These are phyloP conservation scores for Trichosanthes cucumerina DNA, from an alignment of 306 rosid species.

Conservation along the genomic window DNA sequence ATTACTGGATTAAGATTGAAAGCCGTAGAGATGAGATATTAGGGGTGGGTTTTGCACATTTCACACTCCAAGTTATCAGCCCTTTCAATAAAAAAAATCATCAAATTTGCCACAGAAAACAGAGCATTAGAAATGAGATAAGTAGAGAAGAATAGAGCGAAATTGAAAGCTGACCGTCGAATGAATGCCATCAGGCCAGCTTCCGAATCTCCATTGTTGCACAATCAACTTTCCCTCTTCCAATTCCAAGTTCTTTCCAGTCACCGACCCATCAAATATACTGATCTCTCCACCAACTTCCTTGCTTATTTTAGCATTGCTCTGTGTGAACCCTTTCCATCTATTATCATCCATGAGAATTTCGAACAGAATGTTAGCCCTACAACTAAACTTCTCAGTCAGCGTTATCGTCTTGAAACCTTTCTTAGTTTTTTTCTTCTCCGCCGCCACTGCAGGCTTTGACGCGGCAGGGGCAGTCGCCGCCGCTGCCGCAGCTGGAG, in stretches of 20 bases:
- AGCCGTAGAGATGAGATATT: background rate
- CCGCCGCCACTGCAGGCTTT: constrained; percentile 13
- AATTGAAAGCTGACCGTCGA: constrained; percentile 37
- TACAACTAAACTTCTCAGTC: constrained; percentile 87
- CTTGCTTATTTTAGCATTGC: constrained; percentile 80
- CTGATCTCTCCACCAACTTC: constrained; percentile 82
- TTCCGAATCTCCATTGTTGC: constrained; percentile 90
- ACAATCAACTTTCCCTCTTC: constrained; percentile 68
- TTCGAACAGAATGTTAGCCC: constrained; percentile 67
- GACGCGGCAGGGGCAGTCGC: background rate
- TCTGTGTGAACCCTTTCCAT: constrained; percentile 92
- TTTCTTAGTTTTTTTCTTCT: constrained; percentile 36
- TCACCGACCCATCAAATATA: constrained; percentile 84
- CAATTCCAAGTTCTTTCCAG: constrained; percentile 70
- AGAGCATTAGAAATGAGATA: background rate
- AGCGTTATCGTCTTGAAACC: constrained; percentile 57
- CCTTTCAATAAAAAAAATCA: background rate
- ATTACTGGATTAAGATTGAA: background rate
- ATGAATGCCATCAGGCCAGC: constrained; percentile 69
- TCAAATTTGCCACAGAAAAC: background rate
- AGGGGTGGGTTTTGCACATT: background rate
- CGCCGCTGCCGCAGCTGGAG: background rate
- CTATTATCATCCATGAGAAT: constrained; percentile 94
- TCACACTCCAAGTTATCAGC: background rate
- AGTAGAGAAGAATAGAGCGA: background rate